Conservation (phyloP, 1,139 yeast genomes). For the Hyphopichia buzzinii region DNA sequence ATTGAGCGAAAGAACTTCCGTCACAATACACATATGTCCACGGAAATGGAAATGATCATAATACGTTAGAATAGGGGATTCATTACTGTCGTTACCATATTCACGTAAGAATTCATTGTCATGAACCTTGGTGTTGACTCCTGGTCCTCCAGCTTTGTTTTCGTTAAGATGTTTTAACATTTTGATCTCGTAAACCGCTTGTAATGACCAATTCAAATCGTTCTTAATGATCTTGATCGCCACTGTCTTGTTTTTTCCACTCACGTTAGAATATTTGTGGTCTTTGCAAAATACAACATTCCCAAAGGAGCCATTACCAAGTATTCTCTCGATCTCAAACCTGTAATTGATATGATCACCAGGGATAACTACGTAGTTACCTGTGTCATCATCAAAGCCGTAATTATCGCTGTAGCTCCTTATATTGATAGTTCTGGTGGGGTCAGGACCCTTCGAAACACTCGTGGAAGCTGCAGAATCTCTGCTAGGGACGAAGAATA, state of each 20-base stretch:
- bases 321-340: conserved; percentile 55
- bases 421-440: conserved; percentile 36
- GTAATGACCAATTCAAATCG: conserved; percentile 71
- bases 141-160: conserved; percentile 6
- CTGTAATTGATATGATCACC: conserved; percentile 79
- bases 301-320: conserved; percentile 88
- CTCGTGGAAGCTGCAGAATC: conserved; percentile 2
- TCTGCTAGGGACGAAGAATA: conserved; percentile 36
- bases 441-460: conserved; percentile 13
- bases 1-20: conserved; percentile 70
- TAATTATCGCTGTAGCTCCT: conserved; percentile 48
- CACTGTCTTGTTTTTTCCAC: conserved; percentile 31
- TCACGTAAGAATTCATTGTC: conserved; percentile 13
- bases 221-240: conserved; percentile 80
- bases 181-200: conserved; percentile 77
- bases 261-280: conserved; percentile 49
- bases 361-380: conserved; percentile 55
- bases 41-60: conserved; percentile 75
- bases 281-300: conserved; percentile 71
- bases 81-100: conserved; percentile 9
- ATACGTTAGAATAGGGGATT: conserved; percentile 51
- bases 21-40: conserved; percentile 79
- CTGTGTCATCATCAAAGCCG: conserved; percentile 72
- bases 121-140: conserved; percentile 5
- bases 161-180: conserved; percentile 51